Conservation (phyloP, 2,329 filamentous ascomycete species). For the Volutella citrinella region DNA sequence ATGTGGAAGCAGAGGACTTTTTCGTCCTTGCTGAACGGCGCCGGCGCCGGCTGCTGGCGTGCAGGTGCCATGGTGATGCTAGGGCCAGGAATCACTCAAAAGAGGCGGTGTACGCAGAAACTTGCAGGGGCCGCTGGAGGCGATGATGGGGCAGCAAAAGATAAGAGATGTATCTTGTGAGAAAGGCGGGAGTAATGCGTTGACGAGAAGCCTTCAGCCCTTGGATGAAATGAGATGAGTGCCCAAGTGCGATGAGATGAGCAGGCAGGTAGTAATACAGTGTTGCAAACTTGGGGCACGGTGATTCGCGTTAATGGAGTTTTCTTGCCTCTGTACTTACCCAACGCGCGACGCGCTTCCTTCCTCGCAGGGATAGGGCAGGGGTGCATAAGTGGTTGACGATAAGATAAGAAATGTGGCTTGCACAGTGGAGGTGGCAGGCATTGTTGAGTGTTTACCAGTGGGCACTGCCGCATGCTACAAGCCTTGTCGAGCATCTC, state of each 20-base stretch:
- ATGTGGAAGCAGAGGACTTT: slow-evolving; percentile 96
- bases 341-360: slow-evolving; percentile 11
- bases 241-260: slow-evolving; percentile 8
- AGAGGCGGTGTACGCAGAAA: slow-evolving; percentile 13
- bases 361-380: too few species aligned
- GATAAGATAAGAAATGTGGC: too few species aligned
- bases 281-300: slow-evolving; percentile 10
- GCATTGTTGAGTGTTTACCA: too few species aligned
- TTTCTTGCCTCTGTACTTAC: too few species aligned
- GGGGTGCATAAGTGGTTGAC: too few species aligned
- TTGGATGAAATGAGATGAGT: slow-evolving; percentile 2
- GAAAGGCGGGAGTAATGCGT: too few species aligned
- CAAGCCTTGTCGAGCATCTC: too few species aligned
- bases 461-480: too few species aligned
- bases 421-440: too few species aligned
- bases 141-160: background rate
- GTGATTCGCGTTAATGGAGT: slow-evolving; percentile 12
- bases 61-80: slow-evolving; percentile 38
- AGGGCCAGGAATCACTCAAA: slow-evolving; percentile 9
- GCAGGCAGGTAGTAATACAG: slow-evolving; percentile 5
- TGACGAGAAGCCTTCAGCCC: too few species aligned
- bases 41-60: slow-evolving; percentile 42
- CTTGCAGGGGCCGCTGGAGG: too few species aligned
- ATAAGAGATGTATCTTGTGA: too few species aligned
- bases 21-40: slow-evolving; percentile 73